These are phyloP conservation scores for Cladosporium sp. DNA, from an alignment of 2,329 filamentous ascomycete genomes.

Conservation along the genomic window DNA sequence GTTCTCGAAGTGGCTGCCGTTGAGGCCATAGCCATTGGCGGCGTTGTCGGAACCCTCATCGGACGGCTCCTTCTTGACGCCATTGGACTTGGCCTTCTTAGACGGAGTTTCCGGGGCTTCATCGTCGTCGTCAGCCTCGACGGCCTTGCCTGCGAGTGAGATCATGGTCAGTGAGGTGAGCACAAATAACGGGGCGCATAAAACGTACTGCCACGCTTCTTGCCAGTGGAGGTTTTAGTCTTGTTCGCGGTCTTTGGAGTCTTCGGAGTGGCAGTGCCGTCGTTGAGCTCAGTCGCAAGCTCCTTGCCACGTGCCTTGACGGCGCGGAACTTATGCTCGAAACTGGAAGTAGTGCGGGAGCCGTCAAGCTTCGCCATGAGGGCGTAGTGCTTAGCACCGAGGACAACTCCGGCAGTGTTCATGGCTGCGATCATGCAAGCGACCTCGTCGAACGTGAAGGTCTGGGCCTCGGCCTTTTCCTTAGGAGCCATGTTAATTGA, in stretches of 20 bases:
- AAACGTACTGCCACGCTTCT: constrained; percentile 23
- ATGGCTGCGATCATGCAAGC: constrained; percentile 29
- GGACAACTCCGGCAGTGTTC: constrained; percentile 23
- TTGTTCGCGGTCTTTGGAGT: constrained; percentile 3
- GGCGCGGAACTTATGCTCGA: constrained; percentile 35
- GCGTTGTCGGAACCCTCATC: neutral
- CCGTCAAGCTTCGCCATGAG: constrained; percentile 36
- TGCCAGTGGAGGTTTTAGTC: neutral
- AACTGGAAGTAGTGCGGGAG: constrained; percentile 24
- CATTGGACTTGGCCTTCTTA: constrained; percentile 25
- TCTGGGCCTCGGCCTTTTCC: constrained; percentile 17
- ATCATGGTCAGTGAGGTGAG: neutral
- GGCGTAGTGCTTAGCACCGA: constrained; percentile 30
- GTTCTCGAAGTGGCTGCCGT: constrained; percentile 8
- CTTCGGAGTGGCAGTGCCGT: neutral
- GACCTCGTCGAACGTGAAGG: constrained; percentile 31
- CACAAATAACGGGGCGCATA: neutral
- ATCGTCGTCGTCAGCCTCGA: constrained; percentile 23
- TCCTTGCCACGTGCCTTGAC: constrained; percentile 35
- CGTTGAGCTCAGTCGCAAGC: constrained; percentile 23
- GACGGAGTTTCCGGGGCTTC: constrained; percentile 23
- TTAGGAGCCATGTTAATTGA: neutral
- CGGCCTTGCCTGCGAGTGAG: constrained; percentile 1
- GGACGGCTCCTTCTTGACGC: constrained; percentile 5
- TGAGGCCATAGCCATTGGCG: neutral